Percentiles rank a stretch among this genome's conserved stretches.
Evolutionary conservation across 2,329 filamentous ascomycete genomes (phyloP).

Genomic region (Calonectria honghensis): DNA sequence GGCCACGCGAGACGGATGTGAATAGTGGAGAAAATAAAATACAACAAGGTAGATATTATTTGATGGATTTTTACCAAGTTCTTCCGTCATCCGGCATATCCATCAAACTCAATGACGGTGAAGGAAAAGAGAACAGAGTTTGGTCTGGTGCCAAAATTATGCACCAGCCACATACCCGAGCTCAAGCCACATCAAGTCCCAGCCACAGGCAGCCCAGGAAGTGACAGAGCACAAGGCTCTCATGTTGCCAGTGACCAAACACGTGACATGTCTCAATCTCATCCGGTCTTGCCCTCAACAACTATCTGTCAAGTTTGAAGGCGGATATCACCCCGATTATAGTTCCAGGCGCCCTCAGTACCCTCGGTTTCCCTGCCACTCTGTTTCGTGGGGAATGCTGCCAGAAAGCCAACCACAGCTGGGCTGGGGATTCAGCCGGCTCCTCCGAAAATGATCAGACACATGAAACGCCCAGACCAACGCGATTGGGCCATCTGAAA

Average conservation of each 20-base stretch:
- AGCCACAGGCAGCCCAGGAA: neutral
- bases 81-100: neutral
- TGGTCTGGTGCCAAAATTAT: neutral
- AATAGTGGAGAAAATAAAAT: neutral
- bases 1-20: neutral
- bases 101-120: neutral
- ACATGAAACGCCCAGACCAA: slow-evolving; percentile 18
- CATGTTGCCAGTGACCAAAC: neutral
- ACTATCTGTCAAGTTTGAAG: neutral
- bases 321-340: slow-evolving; percentile 6
- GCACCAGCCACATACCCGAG: neutral
- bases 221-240: neutral
- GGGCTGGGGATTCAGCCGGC: slow-evolving; percentile 2
- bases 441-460: slow-evolving; percentile 21
- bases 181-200: neutral
- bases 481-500: slow-evolving; percentile 10
- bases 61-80: neutral
- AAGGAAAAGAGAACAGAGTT: neutral
- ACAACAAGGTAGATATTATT: neutral
- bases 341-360: neutral
- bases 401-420: slow-evolving; percentile 3
- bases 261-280: neutral
- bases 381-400: neutral
- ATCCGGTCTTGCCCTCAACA: neutral
- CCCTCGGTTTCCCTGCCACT: neutral